Conservation (phyloP, 2,329 filamentous ascomycete genomes). For the Tolypocladium nubicola region DNA sequence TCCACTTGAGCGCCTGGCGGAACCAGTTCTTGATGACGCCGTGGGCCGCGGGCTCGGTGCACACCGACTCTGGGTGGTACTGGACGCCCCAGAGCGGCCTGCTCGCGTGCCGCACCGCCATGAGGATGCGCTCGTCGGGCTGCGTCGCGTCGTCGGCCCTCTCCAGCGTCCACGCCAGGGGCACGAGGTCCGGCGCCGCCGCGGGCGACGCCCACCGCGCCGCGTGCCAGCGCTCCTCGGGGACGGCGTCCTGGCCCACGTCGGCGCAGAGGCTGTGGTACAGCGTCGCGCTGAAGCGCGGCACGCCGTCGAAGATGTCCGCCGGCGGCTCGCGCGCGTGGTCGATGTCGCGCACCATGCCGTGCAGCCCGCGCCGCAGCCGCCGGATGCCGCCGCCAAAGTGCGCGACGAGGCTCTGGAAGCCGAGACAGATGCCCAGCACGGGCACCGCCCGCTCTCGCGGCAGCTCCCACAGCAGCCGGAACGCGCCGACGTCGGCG, state of each 20-base stretch:
- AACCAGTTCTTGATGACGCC: conserved; percentile 69
- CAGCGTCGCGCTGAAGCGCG: conserved; percentile 57
- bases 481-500: conserved; percentile 76
- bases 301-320: conserved; percentile 57
- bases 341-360: conserved; percentile 61
- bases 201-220: conserved; percentile 28
- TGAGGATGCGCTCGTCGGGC: conserved; percentile 49
- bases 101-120: conserved; percentile 58
- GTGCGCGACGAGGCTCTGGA: conserved; percentile 66
- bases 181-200: conserved; percentile 32
- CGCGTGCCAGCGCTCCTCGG: conserved; percentile 22
- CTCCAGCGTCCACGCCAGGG: conserved; percentile 54
- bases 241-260: conserved; percentile 35
- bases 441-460: conserved; percentile 57
- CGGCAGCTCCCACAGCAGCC: conserved; percentile 59
- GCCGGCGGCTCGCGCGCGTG: conserved; percentile 29
- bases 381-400: conserved; percentile 57
- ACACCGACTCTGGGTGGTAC: conserved; percentile 84
- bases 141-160: conserved; percentile 20
- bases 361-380: conserved; percentile 67
- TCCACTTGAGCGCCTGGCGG: conserved; percentile 51
- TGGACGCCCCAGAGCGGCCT: conserved; percentile 82
- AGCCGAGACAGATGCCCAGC: conserved; percentile 81
- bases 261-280: conserved; percentile 59
- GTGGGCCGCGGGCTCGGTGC: conserved; percentile 59